Conservation (phyloP, 106 monocot genomes). For the Dendrobium nobile region DNA sequence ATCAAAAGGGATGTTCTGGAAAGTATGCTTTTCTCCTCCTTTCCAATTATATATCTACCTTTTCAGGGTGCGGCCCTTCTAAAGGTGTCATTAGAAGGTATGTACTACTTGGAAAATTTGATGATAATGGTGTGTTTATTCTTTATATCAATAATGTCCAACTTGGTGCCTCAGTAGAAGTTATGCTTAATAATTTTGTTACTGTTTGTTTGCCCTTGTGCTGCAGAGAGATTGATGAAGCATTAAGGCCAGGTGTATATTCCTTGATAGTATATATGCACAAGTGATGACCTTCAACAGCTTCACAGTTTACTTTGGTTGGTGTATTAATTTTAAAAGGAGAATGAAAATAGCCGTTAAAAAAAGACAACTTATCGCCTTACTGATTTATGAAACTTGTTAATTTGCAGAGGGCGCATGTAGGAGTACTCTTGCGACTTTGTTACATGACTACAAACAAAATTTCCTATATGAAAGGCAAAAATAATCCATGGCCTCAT, state of each 20-base stretch:
- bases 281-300: conserved; percentile 52
- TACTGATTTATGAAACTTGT: not conserved
- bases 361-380: not conserved
- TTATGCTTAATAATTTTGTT: not conserved
- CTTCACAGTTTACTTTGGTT: conserved; percentile 76
- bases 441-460: conserved; percentile 56
- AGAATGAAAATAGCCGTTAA: not conserved
- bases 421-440: conserved; percentile 56
- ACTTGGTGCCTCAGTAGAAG: not conserved
- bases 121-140: not conserved
- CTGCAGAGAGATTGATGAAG: conserved; percentile 76
- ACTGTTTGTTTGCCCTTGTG: not conserved
- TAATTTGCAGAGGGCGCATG: conserved; percentile 59
- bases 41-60: conserved; percentile 14
- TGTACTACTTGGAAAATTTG: not conserved
- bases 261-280: conserved; percentile 78
- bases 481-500: conserved; percentile 27
- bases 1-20: conserved; percentile 14
- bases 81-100: conserved; percentile 24
- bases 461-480: conserved; percentile 80
- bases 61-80: conserved; percentile 12
- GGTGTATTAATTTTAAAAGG: conserved; percentile 13
- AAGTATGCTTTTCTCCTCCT: conserved; percentile 12
- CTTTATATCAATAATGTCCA: not conserved
- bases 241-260: conserved; percentile 73